Percentiles rank a stretch among this genome's conserved stretches.
phyloP scores from a whole-genome alignment of 2,329 filamentous ascomycete species.

The Grosmannia serpens region DNA sequence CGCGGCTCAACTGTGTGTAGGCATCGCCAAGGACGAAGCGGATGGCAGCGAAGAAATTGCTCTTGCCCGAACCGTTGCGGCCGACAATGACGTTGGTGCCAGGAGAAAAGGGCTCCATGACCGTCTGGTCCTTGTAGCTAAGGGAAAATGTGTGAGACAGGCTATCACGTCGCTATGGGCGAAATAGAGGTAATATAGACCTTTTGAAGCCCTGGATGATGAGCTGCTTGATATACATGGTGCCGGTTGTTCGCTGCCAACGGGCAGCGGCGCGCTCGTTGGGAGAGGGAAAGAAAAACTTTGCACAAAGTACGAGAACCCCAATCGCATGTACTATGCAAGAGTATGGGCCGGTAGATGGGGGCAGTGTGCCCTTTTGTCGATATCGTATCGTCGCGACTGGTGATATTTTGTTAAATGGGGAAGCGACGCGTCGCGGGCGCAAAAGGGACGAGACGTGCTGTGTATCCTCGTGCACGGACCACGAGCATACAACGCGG shows the following conservation, averaged over 20 bases:
- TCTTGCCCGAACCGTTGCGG: slow-evolving; percentile 98
- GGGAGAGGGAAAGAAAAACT: not conserved
- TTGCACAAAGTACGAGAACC: not conserved
- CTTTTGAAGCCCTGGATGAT: slow-evolving; percentile 99
- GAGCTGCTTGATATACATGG: slow-evolving; percentile 99
- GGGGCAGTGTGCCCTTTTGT: not conserved
- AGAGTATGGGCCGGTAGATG: not conserved
- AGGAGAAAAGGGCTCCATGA: slow-evolving; percentile 95
- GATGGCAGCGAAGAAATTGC: slow-evolving; percentile 98
- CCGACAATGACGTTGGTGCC: slow-evolving; percentile 98
- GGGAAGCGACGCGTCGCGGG: slow-evolving; percentile 12
- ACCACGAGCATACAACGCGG: slow-evolving; percentile 8
- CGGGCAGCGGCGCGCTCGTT: slow-evolving; percentile 12
- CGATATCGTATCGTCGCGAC: not conserved
- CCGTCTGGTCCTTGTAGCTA: slow-evolving; percentile 98
- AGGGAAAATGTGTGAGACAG: slow-evolving; percentile 12
- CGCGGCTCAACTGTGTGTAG: slow-evolving; percentile 89
- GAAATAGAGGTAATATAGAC: slow-evolving; percentile 24
- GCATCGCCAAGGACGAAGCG: slow-evolving; percentile 97
- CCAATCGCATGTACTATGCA: not conserved
- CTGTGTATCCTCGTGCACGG: slow-evolving; percentile 6
- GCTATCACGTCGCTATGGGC: not conserved
- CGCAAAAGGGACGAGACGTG: slow-evolving; percentile 6
- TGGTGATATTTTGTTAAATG: slow-evolving; percentile 7
- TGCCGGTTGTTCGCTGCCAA: slow-evolving; percentile 22